Evolutionary conservation across 257 asterid species (phyloP), one percentile per base, ranked within the genome.

Genomic region (Solanum clarkiae): DNA sequence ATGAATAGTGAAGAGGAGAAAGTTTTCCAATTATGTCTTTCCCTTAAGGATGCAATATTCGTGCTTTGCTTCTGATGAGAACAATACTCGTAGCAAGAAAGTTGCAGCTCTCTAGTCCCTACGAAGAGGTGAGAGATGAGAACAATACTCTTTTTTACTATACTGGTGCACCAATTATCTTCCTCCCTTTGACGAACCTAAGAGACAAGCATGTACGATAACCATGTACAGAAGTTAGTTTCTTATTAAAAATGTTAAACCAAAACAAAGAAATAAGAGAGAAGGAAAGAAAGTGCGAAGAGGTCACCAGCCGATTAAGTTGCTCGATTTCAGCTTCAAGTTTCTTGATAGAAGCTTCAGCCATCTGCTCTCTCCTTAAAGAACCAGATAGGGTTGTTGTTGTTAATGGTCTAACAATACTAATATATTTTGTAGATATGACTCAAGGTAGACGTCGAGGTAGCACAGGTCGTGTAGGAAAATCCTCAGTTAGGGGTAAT

Each of bases 121-220:
- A 29, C 32, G 32, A 29, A 1, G 32, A 36, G 47, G 24, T 63
- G 3, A 26, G 17, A 22, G 57, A 14, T 51, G 6, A 51, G 68
- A 62, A 16, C 14, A 3, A 36, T 68, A 29, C 32, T 29, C 2
- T 0, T 29, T 29, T 29, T 29, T 29, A 2, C 2, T 29, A 96
- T 26, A 8, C 17, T 96, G 55, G 94, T 90, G 90, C 97, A 92
- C 91, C 97, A 87, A 74, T 97, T 92, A 85, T 96, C 99, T 93
- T 96, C 99, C 91, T 96, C 99, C 84, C 98, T 92, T 89, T 94
- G 99, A 82, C 88, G 93, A 86, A 92, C 98, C 99, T 96, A 90
- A 75, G 80, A 90, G 82, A 57, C 26, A 44, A 59, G n/a, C 65
- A 59, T 18, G 65, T 6, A 53, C 5, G 22, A 77, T 49, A 77